Evolutionary conservation across 2,329 filamentous ascomycete genomes (phyloP).

Genomic region (Hortaea sp.): DNA sequence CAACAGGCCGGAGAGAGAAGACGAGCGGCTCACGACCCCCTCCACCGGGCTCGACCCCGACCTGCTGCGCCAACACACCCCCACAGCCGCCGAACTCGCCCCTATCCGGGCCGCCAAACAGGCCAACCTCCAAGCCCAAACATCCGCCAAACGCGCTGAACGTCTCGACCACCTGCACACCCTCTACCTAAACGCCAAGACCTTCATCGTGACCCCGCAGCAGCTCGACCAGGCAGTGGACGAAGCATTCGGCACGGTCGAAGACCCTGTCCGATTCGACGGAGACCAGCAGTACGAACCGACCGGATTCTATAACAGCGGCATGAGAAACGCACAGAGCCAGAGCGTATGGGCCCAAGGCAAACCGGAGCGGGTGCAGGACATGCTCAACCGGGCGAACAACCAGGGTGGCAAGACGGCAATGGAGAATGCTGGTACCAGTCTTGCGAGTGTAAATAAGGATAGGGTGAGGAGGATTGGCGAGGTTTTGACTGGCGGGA

Average conservation of each 20-base stretch:
- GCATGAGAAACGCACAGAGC: neutral
- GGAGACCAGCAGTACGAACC: conserved; percentile 8
- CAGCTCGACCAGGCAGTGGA: conserved; percentile 69
- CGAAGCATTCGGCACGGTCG: conserved; percentile 58
- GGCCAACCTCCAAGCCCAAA: conserved; percentile 12
- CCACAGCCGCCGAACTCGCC: conserved; percentile 36
- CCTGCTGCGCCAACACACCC: conserved; percentile 46
- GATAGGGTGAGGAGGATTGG: conserved; percentile 54
- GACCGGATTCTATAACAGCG: neutral
- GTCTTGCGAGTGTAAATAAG: conserved; percentile 38
- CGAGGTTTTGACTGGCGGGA: conserved; percentile 58
- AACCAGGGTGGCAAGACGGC: conserved; percentile 25
- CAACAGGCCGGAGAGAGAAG: conserved; percentile 57
- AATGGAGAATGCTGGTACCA: conserved; percentile 22
- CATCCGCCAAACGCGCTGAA: conserved; percentile 13
- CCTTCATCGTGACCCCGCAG: conserved; percentile 75
- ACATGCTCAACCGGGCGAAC: conserved; percentile 33
- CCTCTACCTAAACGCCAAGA: conserved; percentile 77
- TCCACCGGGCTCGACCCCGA: conserved; percentile 40
- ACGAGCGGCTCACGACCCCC: conserved; percentile 65
- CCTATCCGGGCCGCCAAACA: conserved; percentile 37
- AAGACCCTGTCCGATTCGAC: conserved; percentile 27
- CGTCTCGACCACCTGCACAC: conserved; percentile 62
- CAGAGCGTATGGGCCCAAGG: conserved; percentile 37
- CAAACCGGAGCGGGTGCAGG: conserved; percentile 38